These are phyloP conservation scores for Metahyphopichia silvanorum DNA, from an alignment of 805 yeast species.

Conservation along the genomic window DNA sequence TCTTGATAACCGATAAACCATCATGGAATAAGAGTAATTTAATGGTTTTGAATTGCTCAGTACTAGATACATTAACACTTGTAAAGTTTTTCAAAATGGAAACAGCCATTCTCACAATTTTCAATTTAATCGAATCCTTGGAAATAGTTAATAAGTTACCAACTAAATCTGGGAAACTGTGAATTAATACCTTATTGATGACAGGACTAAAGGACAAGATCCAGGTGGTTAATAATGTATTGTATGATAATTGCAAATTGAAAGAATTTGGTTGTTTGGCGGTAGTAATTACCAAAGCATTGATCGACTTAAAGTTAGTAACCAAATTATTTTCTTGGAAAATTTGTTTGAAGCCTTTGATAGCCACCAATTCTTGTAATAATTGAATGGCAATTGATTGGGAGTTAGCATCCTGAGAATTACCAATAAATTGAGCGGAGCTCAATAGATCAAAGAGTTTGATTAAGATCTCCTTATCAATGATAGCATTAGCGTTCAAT, in stretches of 20 bases:
- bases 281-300: conserved; percentile 24
- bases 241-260: conserved; percentile 80
- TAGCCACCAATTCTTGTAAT: conserved; percentile 56
- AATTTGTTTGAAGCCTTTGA: conserved; percentile 49
- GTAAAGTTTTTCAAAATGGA: conserved; percentile 67
- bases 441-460: conserved; percentile 37
- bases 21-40: conserved; percentile 73
- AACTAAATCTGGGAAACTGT: conserved; percentile 52
- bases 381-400: conserved; percentile 63
- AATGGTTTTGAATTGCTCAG: conserved; percentile 46
- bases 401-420: conserved; percentile 38
- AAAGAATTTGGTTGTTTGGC: conserved; percentile 35
- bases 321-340: conserved; percentile 40
- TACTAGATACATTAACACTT: conserved; percentile 21
- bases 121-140: conserved; percentile 85
- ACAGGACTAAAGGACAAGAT: conserved; percentile 69
- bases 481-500: conserved; percentile 12
- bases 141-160: conserved; percentile 55
- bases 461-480: conserved; percentile 37
- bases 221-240: conserved; percentile 79
- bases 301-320: conserved; percentile 30
- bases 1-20: conserved; percentile 64
- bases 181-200: conserved; percentile 46
- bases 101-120: conserved; percentile 80
- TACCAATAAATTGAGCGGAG: conserved; percentile 25